Conservation (phyloP, 1,139 yeast species). For the Yamadazyma siamensis region DNA sequence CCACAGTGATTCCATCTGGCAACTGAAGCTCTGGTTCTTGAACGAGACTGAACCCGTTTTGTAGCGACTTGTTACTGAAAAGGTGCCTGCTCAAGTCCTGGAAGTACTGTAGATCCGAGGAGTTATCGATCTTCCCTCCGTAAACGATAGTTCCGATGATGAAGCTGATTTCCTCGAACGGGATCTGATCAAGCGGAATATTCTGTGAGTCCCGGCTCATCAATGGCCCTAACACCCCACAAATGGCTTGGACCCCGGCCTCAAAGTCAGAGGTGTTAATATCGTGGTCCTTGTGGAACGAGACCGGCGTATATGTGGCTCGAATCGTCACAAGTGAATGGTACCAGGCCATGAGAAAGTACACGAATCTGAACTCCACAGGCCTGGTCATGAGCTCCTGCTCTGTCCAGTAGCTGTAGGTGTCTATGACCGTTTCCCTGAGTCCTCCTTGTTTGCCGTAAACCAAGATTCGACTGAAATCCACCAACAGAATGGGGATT, state of each 20-base stretch:
- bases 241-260: conserved; percentile 47
- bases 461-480: conserved; percentile 48
- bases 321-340: conserved; percentile 64
- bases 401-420: conserved; percentile 28
- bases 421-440: conserved; percentile 44
- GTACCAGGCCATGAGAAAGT: conserved; percentile 63
- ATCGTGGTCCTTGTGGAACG: conserved; percentile 62
- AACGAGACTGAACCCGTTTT: conserved; percentile 28
- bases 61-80: conserved; percentile 27
- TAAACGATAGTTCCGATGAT: conserved; percentile 58
- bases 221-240: conserved; percentile 30
- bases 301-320: conserved; percentile 56
- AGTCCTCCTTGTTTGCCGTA: conserved; percentile 66
- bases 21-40: conserved; percentile 20
- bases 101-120: conserved; percentile 39
- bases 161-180: conserved; percentile 55
- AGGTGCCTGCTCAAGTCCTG: conserved; percentile 20
- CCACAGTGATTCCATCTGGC: conserved; percentile 48
- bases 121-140: conserved; percentile 67
- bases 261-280: conserved; percentile 72
- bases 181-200: conserved; percentile 46
- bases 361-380: conserved; percentile 45
- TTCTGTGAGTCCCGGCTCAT: conserved; percentile 20
- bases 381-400: conserved; percentile 24
- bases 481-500: conserved; percentile 53